Conservation (phyloP, 306 rosid species). For the Castanopsis chinensis region DNA sequence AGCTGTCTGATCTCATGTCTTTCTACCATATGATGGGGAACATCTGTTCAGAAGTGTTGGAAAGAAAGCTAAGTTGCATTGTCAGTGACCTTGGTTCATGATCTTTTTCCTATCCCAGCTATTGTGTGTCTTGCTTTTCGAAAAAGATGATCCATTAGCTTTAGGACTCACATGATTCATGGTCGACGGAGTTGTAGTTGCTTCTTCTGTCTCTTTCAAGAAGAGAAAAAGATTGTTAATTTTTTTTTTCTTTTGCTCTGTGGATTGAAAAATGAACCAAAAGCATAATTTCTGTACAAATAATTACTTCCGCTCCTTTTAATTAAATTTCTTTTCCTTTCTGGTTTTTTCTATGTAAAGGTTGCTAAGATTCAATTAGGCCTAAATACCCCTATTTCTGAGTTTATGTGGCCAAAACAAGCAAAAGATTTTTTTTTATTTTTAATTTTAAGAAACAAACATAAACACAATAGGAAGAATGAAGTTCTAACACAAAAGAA, state of each 20-base stretch:
- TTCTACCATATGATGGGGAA: constrained; percentile 86
- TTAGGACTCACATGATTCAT: constrained; percentile 31
- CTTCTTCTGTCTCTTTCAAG: background rate
- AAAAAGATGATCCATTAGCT: background rate
- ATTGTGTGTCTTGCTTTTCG: background rate
- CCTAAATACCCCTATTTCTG: no score
- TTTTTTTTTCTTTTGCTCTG: background rate
- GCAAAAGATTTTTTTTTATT: no score
- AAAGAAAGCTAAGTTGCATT: constrained; percentile 53
- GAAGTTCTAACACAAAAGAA: no score
- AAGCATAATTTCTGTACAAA: background rate
- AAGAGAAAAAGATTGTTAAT: background rate
- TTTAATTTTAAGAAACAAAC: no score
- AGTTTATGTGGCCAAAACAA: no score
- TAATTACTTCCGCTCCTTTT: background rate
- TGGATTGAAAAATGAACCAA: background rate
- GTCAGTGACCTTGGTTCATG: constrained; percentile 32
- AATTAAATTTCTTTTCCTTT: background rate
- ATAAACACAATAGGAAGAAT: no score
- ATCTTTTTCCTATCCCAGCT: background rate
- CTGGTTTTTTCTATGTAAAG: background rate
- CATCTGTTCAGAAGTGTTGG: constrained; percentile 68
- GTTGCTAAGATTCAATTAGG: background rate
- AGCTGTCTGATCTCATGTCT: constrained; percentile 68
- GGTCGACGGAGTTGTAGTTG: background rate